Base-by-base conservation (phyloP, 2,329 filamentous ascomycete species). In the Verticillium isaacii region DNA sequence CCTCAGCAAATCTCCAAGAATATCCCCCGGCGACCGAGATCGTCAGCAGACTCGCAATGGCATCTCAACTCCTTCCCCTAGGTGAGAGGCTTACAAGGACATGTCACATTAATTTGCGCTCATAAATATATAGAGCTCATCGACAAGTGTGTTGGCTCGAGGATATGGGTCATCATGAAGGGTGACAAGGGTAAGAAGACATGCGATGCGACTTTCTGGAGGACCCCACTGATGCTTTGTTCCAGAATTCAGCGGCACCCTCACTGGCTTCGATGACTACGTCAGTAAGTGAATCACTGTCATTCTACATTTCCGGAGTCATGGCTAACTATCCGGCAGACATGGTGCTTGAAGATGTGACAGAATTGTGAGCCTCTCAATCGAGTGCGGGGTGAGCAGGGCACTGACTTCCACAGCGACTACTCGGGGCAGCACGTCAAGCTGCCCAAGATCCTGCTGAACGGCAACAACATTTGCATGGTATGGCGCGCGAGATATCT, bases 381-480 rank as follows among this genome's bases (percentile, higher is more conserved):
- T 72, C 56, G 17, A 6, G n/a, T 50, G 5, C 45, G 19, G 15
- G 19, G 19, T 12, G 45, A 14, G 45, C n/a, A 23, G n/a, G 45
- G 8, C 19, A 50, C 45, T 50, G 45, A 50, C 45, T 23, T 50
- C n/a, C 19, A 6, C 59, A 98, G 94, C 74, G 95, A 99, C 78
- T 96, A 96, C 78, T 89, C 89, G 5, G 94, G 94, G 64, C 87
- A 90, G 69, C 89, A 94, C 76, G 91, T 88, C 56, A 96, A 96
- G 76, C 85, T 99, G 50, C 85, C 93, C 59, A 98, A 98, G 82
- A 97, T 99, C 64, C 79, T 99, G 52, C 81, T 99, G 45, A 99
- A 99, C 72, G 95, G 95, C 62, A 99, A 99, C 80, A 98, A 98
- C 72, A 92, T 99, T 66, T 98, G 94, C 90, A 99, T 99, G 95